Conservation (phyloP, 768 basidiomycete species). For the Trametes gibbosa region DNA sequence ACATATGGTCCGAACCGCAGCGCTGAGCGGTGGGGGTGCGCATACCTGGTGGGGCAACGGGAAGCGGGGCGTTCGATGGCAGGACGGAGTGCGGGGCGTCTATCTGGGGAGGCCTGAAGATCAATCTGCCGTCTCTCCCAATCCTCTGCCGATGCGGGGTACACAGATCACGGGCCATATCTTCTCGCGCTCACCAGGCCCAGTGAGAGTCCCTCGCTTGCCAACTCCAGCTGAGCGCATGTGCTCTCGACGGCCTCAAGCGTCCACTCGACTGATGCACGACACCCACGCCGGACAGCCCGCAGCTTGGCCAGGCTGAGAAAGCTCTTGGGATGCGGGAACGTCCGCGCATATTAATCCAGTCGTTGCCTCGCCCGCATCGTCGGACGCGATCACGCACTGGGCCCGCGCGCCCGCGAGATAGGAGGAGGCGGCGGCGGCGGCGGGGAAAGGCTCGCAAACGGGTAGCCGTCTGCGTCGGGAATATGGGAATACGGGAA, state of each 20-base stretch:
- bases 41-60: no score
- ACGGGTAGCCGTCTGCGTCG: constrained; percentile 1
- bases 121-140: not conserved
- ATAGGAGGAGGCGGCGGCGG: not conserved
- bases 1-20: not conserved
- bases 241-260: not conserved
- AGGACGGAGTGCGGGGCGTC: not conserved
- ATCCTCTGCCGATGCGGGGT: constrained; percentile 5
- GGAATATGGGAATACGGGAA: constrained; percentile 1
- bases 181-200: constrained; percentile 1
- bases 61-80: no score
- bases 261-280: not conserved
- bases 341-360: no score
- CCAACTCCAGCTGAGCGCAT: not conserved
- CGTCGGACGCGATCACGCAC: no score
- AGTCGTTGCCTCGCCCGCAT: no score
- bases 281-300: not conserved
- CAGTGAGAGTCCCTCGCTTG: not conserved
- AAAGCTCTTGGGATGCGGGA: no score
- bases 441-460: no score
- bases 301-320: not conserved
- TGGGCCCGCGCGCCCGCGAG: not conserved
- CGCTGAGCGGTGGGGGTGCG: not conserved
- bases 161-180: constrained; percentile 1
- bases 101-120: not conserved